A percentile compares a stretch with the other conserved stretches of the same genome.
phyloP scores from a whole-genome alignment of 2,329 filamentous ascomycete genomes.

The Aspergillus tubingensis region DNA sequence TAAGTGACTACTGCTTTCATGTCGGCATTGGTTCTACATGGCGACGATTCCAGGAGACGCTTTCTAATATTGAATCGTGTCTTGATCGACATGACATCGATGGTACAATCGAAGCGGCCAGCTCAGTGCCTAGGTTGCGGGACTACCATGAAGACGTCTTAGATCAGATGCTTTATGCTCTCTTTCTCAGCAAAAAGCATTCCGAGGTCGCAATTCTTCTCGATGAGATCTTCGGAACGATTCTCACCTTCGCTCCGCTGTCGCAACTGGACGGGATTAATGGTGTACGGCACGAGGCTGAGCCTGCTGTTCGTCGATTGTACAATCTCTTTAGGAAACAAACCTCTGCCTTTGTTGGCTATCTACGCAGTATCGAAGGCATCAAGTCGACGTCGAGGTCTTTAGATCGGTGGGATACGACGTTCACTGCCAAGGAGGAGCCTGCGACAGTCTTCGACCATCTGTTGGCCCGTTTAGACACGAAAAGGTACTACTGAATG shows the following conservation, averaged over 20 bases:
- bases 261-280: background rate
- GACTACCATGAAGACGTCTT: conserved; percentile 72
- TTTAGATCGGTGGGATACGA: conserved; percentile 25
- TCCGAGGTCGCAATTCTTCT: conserved; percentile 69
- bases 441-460: conserved; percentile 66
- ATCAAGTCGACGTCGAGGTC: conserved; percentile 55
- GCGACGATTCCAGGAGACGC: conserved; percentile 66
- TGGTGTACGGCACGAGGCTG: conserved; percentile 41
- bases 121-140: conserved; percentile 67
- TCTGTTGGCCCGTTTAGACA: conserved; percentile 69
- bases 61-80: conserved; percentile 63
- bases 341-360: conserved; percentile 69
- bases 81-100: conserved; percentile 53
- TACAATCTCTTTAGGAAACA: conserved; percentile 72
- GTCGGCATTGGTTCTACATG: conserved; percentile 73
- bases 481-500: conserved; percentile 65
- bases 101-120: conserved; percentile 50
- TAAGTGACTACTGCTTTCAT: conserved; percentile 79
- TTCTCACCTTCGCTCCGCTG: conserved; percentile 67
- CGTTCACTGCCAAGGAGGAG: conserved; percentile 35
- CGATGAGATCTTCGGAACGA: conserved; percentile 71
- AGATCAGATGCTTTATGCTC: conserved; percentile 71
- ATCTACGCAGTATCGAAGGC: conserved; percentile 70
- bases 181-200: conserved; percentile 75
- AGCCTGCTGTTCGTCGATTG: conserved; percentile 51